Evolutionary conservation across 495 filamentous ascomycete genomes (phyloP).

Genomic region (Amorphotheca resinae): DNA sequence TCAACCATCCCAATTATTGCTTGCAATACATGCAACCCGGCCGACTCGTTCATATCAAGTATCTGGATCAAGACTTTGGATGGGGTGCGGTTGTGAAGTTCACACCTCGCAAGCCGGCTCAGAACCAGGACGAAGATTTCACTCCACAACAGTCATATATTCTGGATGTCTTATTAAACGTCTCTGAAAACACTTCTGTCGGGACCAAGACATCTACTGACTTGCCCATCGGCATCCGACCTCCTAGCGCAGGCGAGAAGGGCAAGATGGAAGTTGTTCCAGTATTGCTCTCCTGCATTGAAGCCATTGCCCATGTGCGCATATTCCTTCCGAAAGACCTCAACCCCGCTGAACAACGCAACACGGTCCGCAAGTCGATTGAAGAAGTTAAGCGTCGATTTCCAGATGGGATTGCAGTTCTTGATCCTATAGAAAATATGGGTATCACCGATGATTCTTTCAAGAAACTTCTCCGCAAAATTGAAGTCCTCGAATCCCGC

Average conservation of each 20-base stretch:
- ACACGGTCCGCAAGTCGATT: slow-evolving; percentile 50
- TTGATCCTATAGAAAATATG: slow-evolving; percentile 96
- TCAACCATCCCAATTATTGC: slow-evolving; percentile 78
- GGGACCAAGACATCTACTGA: slow-evolving; percentile 47
- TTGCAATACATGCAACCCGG: slow-evolving; percentile 70
- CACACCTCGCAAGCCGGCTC: slow-evolving; percentile 44
- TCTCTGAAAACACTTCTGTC: slow-evolving; percentile 46
- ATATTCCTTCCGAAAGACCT: slow-evolving; percentile 71
- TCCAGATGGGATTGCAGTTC: slow-evolving; percentile 75
- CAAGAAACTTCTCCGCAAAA: slow-evolving; percentile 88
- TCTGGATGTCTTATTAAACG: slow-evolving; percentile 67
- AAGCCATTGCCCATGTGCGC: slow-evolving; percentile 62
- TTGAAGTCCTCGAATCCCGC: slow-evolving; percentile 88
- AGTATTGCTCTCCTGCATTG: slow-evolving; percentile 70
- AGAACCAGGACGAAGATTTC: slow-evolving; percentile 42
- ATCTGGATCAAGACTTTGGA: slow-evolving; percentile 70
- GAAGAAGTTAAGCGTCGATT: slow-evolving; percentile 73
- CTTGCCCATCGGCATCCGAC: slow-evolving; percentile 49
- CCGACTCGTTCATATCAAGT: slow-evolving; percentile 70
- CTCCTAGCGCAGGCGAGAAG: slow-evolving; percentile 51
- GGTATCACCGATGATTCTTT: slow-evolving; percentile 80
- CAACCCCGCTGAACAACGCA: slow-evolving; percentile 44
- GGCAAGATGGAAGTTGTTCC: slow-evolving; percentile 75
- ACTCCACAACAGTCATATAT: slow-evolving; percentile 61
- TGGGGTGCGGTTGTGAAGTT: slow-evolving; percentile 81